A percentile compares a stretch with the other conserved stretches of the same genome.
Evolutionary conservation across 2,329 filamentous ascomycete species (phyloP).

Genomic region (Thermomyces lanuginosus): DNA sequence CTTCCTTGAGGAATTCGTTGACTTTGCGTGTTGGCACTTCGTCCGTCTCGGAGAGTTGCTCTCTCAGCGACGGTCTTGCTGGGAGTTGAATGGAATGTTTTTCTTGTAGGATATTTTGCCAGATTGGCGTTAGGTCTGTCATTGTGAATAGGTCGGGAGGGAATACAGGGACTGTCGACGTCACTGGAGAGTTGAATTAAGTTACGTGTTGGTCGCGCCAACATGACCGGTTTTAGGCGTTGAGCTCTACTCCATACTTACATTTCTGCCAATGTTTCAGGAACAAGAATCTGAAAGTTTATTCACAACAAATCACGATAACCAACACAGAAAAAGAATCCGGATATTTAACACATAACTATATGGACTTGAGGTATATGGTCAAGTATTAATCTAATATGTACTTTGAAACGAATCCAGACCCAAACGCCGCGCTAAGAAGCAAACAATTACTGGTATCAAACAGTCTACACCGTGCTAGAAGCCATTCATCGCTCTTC

Average conservation of each 20-base stretch:
- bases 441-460: neutral
- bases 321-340: no score
- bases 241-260: no score
- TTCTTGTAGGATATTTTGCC: constrained; percentile 20
- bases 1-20: constrained; percentile 84
- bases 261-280: no score
- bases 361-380: no score
- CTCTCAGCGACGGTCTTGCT: constrained; percentile 11
- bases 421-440: constrained; percentile 5
- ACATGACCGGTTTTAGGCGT: no score
- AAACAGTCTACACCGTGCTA: constrained; percentile 8
- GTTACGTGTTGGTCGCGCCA: no score
- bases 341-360: constrained; percentile 3
- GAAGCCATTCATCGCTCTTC: constrained; percentile 7
- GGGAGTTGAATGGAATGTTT: constrained; percentile 19
- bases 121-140: constrained; percentile 25
- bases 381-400: no score
- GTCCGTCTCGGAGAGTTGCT: neutral
- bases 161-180: constrained; percentile 5
- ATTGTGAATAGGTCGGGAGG: constrained; percentile 10
- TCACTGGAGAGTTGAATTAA: no score
- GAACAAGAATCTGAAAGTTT: no score
- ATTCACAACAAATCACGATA: no score
- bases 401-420: constrained; percentile 2
- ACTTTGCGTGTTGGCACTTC: constrained; percentile 27